Base-by-base conservation (phyloP, 345 rosid genomes). In the Streptanthus diversifolius region DNA sequence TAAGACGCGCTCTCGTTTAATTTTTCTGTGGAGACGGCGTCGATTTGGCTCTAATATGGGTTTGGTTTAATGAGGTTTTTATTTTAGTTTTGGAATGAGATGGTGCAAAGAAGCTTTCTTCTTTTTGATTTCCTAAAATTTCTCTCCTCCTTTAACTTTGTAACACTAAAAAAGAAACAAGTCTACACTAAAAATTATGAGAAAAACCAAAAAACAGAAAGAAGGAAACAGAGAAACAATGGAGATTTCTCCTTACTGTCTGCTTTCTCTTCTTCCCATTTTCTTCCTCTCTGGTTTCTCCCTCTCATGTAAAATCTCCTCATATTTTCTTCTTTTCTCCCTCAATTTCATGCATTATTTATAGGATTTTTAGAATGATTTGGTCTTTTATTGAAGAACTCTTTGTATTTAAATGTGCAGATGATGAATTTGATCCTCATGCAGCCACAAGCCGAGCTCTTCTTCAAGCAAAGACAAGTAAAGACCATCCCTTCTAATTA, bases 401-500 rank as follows among this genome's bases (percentile, higher is more conserved):
- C 25, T 56, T 3, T 57, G 3, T 15, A 29, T 68, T 39, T 51
- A 2, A 5, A 17, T 72, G 5, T 73, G 79, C 86, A 90, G 96
- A 87, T 79, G 80, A 72, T 74, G 60, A 67, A 30, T 74, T 85
- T 36, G 77, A 76, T 69, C 63, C 68, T 40, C 80, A 76, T 25
- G 80, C 68, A 74, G 69, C 68, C 30, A 47, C 79, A 12, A 80
- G 88, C 68, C 90, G 93, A 66, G 19, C 70, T 80, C 96, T 90
- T 59, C 93, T 90, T 63, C 93, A 90, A 77, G 79, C 83, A 53
- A 81, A 78, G 66, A 45, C 66, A 65, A 13, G 91, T 87, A 75
- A 55, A 48, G 8, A 55, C 11, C 44, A 33, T 56, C 19, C 12
- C 63, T n/a, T n/a, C n/a, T n/a, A n/a, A n/a, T n/a, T n/a, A n/a